These are phyloP conservation scores for Ogataea nitratoaversa DNA, from an alignment of 805 yeast genomes.

Conservation along the genomic window DNA sequence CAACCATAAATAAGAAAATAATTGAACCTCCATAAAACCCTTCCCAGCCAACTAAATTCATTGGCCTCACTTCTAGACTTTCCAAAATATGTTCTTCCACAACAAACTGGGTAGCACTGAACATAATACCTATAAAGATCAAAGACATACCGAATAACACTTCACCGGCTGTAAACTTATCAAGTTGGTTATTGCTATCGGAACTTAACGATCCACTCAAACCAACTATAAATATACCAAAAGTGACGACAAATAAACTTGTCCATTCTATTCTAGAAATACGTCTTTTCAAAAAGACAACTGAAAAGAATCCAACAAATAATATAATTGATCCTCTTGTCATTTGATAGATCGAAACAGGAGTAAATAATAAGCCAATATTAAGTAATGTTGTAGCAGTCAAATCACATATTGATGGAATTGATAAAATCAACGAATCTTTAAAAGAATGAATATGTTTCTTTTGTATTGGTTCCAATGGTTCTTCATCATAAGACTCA, in stretches of 20 bases:
- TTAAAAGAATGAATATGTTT: conserved; percentile 14
- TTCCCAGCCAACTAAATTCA: conserved; percentile 67
- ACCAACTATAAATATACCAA: conserved; percentile 73
- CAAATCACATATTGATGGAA: conserved; percentile 71
- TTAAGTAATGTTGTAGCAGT: conserved; percentile 72
- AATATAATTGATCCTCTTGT: conserved; percentile 74
- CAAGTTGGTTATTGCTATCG: conserved; percentile 9
- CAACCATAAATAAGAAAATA: conserved; percentile 41
- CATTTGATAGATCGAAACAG: conserved; percentile 82
- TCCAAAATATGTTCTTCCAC: conserved; percentile 66
- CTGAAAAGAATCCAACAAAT: conserved; percentile 70
- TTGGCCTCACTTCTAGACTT: conserved; percentile 51
- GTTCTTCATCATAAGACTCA: neutral
- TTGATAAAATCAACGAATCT: conserved; percentile 37
- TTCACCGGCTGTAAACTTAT: conserved; percentile 14
- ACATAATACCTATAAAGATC: conserved; percentile 57
- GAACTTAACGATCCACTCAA: conserved; percentile 50
- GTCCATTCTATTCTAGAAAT: conserved; percentile 66
- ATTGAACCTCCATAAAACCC: conserved; percentile 60
- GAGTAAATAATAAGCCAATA: conserved; percentile 67
- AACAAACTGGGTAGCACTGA: conserved; percentile 75
- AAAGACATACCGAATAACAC: conserved; percentile 53
- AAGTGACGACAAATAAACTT: conserved; percentile 55
- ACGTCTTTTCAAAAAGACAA: conserved; percentile 50
- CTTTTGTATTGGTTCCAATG: conserved; percentile 2